These are phyloP conservation scores for Malassezia dermatis DNA, from an alignment of 1,284 basidiomycete species.

Conservation along the genomic window DNA sequence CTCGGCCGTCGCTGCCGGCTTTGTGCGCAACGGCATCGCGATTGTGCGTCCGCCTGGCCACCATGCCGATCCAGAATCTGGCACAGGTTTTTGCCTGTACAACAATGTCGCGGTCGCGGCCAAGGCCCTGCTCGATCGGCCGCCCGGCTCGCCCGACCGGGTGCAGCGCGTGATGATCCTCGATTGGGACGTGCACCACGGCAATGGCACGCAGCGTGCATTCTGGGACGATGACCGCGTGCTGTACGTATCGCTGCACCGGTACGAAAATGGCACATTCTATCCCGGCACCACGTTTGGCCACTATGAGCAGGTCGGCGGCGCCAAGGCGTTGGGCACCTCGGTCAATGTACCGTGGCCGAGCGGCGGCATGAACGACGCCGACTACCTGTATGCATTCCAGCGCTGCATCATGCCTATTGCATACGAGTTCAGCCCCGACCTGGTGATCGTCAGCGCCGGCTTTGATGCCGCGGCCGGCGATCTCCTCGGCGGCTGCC, in stretches of 20 bases:
- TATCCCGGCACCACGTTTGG: conserved; percentile 90
- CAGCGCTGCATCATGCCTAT: conserved; percentile 94
- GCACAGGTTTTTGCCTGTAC: conserved; percentile 99
- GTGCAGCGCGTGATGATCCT: conserved; percentile 69
- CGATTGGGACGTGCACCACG: conserved; percentile 99
- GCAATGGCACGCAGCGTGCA: conserved; percentile 90
- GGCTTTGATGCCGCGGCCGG: conserved; percentile 94
- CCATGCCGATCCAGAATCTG: conserved; percentile 92
- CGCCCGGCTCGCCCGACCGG: conserved; percentile 56
- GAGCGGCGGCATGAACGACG: conserved; percentile 73
- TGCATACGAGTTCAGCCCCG: conserved; percentile 86
- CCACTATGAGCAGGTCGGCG: conserved; percentile 72
- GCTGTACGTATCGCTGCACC: conserved; percentile 90
- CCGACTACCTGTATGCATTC: conserved; percentile 93
- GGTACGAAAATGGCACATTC: conserved; percentile 70
- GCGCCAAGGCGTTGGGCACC: conserved; percentile 59
- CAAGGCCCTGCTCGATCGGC: conserved; percentile 49
- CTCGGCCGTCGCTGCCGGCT: conserved; percentile 69
- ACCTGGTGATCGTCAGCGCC: conserved; percentile 92
- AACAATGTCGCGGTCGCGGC: conserved; percentile 95
- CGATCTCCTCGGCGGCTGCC: conserved; percentile 79
- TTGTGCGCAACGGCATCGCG: conserved; percentile 78
- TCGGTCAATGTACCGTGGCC: conserved; percentile 97
- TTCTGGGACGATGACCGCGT: conserved; percentile 85
- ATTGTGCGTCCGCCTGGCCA: conserved; percentile 95